A percentile compares a stretch with the other conserved stretches of the same genome.
Evolutionary conservation across 176 grass and related monocot genomes (phyloP).

Genomic region (Carex scoparia): DNA sequence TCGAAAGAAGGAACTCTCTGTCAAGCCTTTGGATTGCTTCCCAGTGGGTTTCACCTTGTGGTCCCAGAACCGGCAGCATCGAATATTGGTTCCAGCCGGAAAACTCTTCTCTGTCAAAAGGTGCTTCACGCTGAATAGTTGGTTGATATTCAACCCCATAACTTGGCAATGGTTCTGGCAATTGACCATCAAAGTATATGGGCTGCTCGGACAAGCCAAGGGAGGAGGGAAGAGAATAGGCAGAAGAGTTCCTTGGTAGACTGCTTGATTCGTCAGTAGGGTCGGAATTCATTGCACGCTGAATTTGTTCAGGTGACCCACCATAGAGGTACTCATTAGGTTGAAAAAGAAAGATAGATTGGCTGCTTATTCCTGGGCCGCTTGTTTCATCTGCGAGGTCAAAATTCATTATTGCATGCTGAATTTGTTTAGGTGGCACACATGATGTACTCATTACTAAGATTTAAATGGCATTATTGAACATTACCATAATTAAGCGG

Average conservation of each 20-base stretch:
- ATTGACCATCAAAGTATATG: neutral
- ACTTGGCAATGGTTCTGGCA: neutral
- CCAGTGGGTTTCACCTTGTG: neutral
- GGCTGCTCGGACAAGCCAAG: neutral
- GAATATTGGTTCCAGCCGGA: neutral
- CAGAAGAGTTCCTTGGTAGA: neutral
- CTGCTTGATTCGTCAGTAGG: neutral
- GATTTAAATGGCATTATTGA: too few species aligned
- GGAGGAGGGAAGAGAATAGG: neutral
- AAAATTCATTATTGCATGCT: neutral
- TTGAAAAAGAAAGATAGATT: too few species aligned
- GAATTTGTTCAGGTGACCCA: too few species aligned
- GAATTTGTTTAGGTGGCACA: too few species aligned
- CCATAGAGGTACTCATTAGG: too few species aligned
- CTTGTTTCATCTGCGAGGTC: too few species aligned
- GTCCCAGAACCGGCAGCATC: neutral
- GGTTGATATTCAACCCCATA: neutral
- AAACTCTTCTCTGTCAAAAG: neutral
- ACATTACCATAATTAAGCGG: too few species aligned
- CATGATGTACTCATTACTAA: too few species aligned
- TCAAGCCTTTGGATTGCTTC: neutral
- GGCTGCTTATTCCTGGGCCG: too few species aligned
- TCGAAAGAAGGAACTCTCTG: neutral
- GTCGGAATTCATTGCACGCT: neutral
- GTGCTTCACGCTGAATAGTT: neutral